These are phyloP conservation scores for Ganoderma boninense DNA, from an alignment of 1,284 basidiomycete genomes.

Conservation along the genomic window DNA sequence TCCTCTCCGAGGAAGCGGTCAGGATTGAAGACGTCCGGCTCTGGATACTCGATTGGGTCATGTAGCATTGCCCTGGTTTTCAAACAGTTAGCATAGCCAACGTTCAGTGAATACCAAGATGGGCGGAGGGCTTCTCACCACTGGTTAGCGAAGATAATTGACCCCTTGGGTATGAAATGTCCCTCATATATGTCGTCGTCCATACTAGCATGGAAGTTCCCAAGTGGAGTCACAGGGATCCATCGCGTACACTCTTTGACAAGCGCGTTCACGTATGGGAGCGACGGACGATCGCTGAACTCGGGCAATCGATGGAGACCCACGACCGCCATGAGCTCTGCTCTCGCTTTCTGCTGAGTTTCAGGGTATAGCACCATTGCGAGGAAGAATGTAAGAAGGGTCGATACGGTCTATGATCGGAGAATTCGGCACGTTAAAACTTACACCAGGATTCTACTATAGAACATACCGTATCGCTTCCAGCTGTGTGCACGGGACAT, in stretches of 20 bases:
- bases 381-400: not conserved
- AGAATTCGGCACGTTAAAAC: not conserved
- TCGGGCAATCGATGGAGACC: not conserved
- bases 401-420: not conserved
- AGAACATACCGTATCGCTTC: not conserved
- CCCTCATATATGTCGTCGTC: constrained; percentile 21
- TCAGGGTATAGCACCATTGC: not conserved
- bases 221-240: constrained; percentile 27
- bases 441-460: not conserved
- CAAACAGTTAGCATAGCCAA: not conserved
- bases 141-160: not conserved
- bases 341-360: not conserved
- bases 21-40: not conserved
- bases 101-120: not conserved
- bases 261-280: constrained; percentile 41
- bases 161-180: not conserved
- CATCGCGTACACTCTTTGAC: constrained; percentile 39
- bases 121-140: not conserved
- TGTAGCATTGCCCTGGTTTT: not conserved
- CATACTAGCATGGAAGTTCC: constrained; percentile 21
- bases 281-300: constrained; percentile 1
- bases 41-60: not conserved
- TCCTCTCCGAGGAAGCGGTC: not conserved
- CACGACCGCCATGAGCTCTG: not conserved
- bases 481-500: not conserved